Evolutionary conservation across 148 eudicot species (phyloP).

Genomic region (Camellia sinensis): DNA sequence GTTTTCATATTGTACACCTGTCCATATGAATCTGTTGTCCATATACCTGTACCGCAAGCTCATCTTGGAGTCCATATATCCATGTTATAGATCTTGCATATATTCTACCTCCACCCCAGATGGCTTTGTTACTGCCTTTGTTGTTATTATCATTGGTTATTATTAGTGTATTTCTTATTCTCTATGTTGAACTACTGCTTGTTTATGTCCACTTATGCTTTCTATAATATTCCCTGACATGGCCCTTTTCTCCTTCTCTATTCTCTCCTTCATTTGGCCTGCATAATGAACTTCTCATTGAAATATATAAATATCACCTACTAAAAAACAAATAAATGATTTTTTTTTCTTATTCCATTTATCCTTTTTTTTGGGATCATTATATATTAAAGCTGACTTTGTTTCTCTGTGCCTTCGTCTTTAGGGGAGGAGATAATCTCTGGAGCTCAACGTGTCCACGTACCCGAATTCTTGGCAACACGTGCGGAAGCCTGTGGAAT

Average conservation of each 20-base stretch:
- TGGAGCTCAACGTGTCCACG: conserved; percentile 97
- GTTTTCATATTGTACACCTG: not conserved
- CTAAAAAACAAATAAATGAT: not conserved
- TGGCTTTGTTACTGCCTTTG: not conserved
- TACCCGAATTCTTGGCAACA: conserved; percentile 51
- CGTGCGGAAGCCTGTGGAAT: conserved; percentile 72
- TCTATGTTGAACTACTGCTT: not conserved
- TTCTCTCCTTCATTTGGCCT: not conserved
- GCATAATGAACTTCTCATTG: not conserved
- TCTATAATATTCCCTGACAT: not conserved
- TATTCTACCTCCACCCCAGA: not conserved
- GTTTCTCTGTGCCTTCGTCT: conserved; percentile 10
- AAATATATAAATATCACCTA: not conserved
- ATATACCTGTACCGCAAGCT: not conserved
- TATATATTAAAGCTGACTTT: not conserved
- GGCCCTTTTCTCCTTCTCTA: not conserved
- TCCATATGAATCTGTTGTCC: not conserved
- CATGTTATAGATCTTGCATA: not conserved
- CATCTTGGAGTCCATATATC: not conserved
- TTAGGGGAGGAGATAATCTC: conserved; percentile 96
- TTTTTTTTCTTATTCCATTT: not conserved
- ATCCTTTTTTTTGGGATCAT: no score
- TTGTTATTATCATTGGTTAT: not conserved
- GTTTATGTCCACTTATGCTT: not conserved
- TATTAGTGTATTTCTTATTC: not conserved